Base-by-base conservation (phyloP, 2,329 filamentous ascomycete genomes). In the Colletotrichum echinochloae region DNA sequence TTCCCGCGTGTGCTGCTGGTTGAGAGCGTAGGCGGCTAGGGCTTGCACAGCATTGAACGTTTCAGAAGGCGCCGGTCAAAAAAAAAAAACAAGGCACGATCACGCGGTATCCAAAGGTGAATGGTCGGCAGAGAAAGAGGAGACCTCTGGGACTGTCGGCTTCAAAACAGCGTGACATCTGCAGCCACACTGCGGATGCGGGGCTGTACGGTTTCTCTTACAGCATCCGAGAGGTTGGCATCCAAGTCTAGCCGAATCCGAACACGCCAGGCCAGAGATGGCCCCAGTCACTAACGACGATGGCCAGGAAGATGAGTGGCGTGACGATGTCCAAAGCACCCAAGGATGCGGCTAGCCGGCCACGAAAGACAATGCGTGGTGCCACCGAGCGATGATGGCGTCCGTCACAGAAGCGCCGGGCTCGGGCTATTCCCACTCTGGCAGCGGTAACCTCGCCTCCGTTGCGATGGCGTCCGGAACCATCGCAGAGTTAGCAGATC, bases 391-490 rank as follows among this genome's bases (percentile, higher is more conserved):
- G 60, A 52, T 0, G 26, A 46, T 46, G 39, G 28, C 49, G n/a
- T 30, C 46, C 55, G 30, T 30, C 59, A 37, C 30, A 63, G 30
- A 12, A 14, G 35, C 60, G 35, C 60, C 35, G n/a, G 16, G 52
- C 14, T 35, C 52, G 41, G 4, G 44, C 60, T 52, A 65, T 65
- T 46, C 65, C 55, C 20, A 52, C 64, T 44, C 18, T 18, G 44
- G 60, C 30, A 41, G 41, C 2, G 52, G 16, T 44, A 6, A 3
- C 7, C 30, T n/a, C 41, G 28, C 26, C 35, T 20, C 39, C 33
- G 41, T 33, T 12, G 54, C 20, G 41, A 14, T 20, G 11, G 8
- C 35, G 57, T n/a, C n/a, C n/a, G 37, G 18, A 39, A n/a, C 60
- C 52, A 20, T 18, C 51, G 2, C 14, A 37, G 7, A 54, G 44